Evolutionary conservation across 352 stramenopile species (phyloP).

Genomic region (Globisporangium emineosum): DNA sequence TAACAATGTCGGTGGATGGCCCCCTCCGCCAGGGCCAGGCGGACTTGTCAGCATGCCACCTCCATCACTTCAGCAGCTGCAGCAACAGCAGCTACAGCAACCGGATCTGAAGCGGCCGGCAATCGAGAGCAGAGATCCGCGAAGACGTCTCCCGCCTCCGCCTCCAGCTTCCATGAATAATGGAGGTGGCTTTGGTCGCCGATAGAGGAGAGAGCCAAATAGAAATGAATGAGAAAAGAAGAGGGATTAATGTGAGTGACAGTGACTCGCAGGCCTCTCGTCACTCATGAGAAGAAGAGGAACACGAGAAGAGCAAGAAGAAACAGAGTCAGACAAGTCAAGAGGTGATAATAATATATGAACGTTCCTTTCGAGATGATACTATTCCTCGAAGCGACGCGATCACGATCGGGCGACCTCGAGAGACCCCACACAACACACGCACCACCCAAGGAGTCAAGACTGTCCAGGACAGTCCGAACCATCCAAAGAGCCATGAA

Average conservation of each 20-base stretch:
- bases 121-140: constrained; percentile 14
- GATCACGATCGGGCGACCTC: neutral
- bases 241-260: neutral
- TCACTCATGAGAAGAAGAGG: neutral
- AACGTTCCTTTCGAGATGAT: neutral
- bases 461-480: no score
- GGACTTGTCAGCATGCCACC: constrained; percentile 9
- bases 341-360: neutral
- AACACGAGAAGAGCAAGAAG: neutral
- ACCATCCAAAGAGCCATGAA: constrained; percentile 30
- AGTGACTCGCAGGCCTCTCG: neutral
- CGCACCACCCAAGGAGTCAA: no score
- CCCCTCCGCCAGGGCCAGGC: constrained; percentile 10
- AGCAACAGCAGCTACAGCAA: constrained; percentile 9
- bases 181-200: constrained; percentile 5
- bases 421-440: neutral
- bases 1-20: constrained; percentile 6
- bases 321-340: no score
- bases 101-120: constrained; percentile 16
- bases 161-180: neutral
- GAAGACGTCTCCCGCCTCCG: constrained; percentile 9
- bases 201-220: constrained; percentile 1
- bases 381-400: neutral
- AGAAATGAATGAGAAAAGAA: neutral
- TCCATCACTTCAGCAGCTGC: constrained; percentile 6